Conservation (phyloP, 345 rosid species). For the Aethionema arabicum region DNA sequence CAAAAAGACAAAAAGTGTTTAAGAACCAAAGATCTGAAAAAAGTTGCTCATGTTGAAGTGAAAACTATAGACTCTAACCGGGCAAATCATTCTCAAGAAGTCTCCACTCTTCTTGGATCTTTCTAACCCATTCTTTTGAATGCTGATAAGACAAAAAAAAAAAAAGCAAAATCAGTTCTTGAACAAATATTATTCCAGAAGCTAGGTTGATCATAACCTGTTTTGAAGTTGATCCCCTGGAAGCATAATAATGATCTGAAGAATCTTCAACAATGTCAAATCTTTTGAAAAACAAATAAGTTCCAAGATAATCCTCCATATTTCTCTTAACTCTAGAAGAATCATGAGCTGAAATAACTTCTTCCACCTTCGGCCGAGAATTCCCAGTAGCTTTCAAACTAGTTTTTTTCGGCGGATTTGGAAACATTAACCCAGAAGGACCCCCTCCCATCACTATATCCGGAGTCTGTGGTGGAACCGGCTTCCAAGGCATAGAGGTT, state of each 20-base stretch:
- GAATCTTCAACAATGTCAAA: constrained; percentile 76
- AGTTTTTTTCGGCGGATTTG: background rate
- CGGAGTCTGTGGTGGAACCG: constrained; percentile 32
- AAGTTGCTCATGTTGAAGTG: constrained; percentile 1
- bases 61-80: constrained; percentile 41
- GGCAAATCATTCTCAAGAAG: constrained; percentile 87
- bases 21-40: constrained; percentile 11
- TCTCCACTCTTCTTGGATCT: constrained; percentile 88
- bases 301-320: constrained; percentile 52
- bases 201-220: constrained; percentile 46
- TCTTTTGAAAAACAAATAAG: constrained; percentile 57
- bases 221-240: constrained; percentile 38
- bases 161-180: background rate
- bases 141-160: constrained; percentile 44
- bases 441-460: constrained; percentile 27
- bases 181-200: constrained; percentile 16
- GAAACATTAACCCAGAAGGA: constrained; percentile 24
- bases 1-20: constrained; percentile 15
- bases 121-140: constrained; percentile 63
- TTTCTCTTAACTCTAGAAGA: constrained; percentile 34
- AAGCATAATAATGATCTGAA: constrained; percentile 62
- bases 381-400: background rate
- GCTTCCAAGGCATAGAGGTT: background rate
- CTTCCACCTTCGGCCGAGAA: constrained; percentile 19
- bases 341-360: constrained; percentile 24